Percentiles rank a stretch among this genome's conserved stretches.
These are phyloP conservation scores for Streptanthus diversifolius DNA, from an alignment of 345 rosid species.

Conservation along the genomic window DNA sequence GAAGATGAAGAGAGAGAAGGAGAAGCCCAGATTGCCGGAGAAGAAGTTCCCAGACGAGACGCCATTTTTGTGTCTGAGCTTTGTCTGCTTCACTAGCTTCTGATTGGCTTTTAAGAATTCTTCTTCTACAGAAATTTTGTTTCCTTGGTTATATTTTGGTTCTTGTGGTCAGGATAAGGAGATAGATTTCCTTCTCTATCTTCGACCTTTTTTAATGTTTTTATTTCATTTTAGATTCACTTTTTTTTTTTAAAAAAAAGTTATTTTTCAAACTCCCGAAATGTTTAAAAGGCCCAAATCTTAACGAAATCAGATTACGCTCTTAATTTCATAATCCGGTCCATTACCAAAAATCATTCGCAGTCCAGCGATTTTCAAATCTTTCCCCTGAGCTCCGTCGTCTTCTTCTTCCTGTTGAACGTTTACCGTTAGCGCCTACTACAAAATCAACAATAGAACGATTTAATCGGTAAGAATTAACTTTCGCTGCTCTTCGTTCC, in stretches of 20 bases:
- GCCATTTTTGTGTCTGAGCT: constrained; percentile 47
- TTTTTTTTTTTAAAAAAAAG: background rate
- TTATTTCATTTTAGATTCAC: background rate
- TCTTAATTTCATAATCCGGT: background rate
- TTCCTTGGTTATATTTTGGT: constrained; percentile 34
- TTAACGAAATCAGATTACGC: background rate
- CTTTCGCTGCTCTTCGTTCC: background rate
- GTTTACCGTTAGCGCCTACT: background rate
- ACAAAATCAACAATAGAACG: background rate
- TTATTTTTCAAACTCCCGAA: background rate
- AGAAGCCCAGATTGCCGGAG: constrained; percentile 55
- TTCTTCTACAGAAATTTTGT: constrained; percentile 6
- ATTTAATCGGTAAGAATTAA: constrained; percentile 3
- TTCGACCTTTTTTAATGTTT: background rate
- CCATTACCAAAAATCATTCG: background rate
- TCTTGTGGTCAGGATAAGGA: constrained; percentile 56
- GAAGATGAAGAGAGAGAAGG: constrained; percentile 43
- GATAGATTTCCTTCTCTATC: constrained; percentile 41
- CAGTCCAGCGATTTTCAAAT: constrained; percentile 26
- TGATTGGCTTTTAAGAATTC: constrained; percentile 16
- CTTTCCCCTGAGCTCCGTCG: constrained; percentile 1
- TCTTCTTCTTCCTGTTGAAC: constrained; percentile 8
- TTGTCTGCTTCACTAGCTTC: constrained; percentile 15
- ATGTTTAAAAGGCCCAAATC: background rate
- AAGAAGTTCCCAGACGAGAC: constrained; percentile 60